phyloP scores from a whole-genome alignment of 1,284 basidiomycete species.

The Ceratobasidium sp. region DNA sequence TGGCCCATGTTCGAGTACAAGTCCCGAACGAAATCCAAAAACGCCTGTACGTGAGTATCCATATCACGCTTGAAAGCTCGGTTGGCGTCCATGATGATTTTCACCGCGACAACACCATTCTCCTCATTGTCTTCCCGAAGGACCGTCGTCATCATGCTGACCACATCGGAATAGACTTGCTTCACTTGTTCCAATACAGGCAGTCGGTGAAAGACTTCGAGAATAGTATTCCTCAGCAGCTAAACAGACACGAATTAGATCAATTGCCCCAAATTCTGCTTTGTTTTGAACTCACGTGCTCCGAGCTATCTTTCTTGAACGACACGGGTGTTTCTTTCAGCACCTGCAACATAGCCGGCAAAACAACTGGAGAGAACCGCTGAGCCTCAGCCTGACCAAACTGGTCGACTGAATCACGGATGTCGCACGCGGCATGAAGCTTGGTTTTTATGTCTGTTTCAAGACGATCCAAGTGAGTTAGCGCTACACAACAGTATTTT shows the following conservation, averaged over 20 bases:
- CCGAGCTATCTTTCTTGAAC: conserved; percentile 41
- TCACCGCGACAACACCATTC: conserved; percentile 91
- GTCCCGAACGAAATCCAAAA: conserved; percentile 81
- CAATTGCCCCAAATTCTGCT: not conserved
- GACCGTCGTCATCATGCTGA: conserved; percentile 81
- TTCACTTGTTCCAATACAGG: conserved; percentile 86
- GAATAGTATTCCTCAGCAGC: conserved; percentile 85
- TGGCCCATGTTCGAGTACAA: conserved; percentile 82
- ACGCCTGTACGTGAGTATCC: conserved; percentile 84
- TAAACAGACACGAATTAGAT: conserved; percentile 52
- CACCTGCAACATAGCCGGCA: conserved; percentile 42
- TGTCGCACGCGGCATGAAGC: conserved; percentile 78
- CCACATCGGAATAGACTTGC: conserved; percentile 77
- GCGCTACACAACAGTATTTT: conserved; percentile 11
- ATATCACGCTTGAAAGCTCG: conserved; percentile 78
- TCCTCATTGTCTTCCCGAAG: conserved; percentile 97
- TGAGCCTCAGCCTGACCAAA: conserved; percentile 85
- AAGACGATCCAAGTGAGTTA: conserved; percentile 3
- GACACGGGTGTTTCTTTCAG: conserved; percentile 37
- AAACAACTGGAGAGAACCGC: conserved; percentile 61
- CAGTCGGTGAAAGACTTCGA: conserved; percentile 91
- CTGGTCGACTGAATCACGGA: conserved; percentile 89
- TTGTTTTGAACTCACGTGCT: conserved; percentile 38
- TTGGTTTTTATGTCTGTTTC: conserved; percentile 76
- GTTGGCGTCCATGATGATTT: conserved; percentile 88